Evolutionary conservation across 2,329 filamentous ascomycete species (phyloP).

Genomic region (Colletotrichum horii): DNA sequence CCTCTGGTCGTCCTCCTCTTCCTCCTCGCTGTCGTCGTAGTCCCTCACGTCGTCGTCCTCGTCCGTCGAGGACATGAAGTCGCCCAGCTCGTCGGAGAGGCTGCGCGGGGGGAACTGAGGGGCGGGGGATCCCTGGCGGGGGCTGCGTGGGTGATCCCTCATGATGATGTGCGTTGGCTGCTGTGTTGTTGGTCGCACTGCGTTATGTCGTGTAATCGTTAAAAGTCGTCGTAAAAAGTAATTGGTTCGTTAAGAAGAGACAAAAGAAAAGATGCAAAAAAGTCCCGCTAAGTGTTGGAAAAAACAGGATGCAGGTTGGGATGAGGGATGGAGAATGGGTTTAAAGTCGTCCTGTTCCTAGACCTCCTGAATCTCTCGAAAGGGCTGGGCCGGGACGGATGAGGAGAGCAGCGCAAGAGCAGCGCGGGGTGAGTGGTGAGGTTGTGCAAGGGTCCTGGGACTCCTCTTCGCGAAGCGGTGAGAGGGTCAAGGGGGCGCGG

Average conservation of each 20-base stretch:
- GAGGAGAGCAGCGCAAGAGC: background rate
- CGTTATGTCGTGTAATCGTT: background rate
- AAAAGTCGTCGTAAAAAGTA: background rate
- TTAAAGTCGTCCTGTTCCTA: background rate
- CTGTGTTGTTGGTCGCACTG: background rate
- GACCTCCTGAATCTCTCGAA: background rate
- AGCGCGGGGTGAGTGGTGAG: background rate
- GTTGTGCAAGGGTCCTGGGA: background rate
- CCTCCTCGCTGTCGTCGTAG: background rate
- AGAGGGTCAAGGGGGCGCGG: background rate
- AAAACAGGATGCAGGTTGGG: background rate
- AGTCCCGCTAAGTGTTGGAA: background rate
- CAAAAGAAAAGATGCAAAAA: background rate
- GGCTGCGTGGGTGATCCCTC: conserved; percentile 9
- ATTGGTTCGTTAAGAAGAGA: background rate
- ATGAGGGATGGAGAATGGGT: background rate
- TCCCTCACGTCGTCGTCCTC: conserved; percentile 2
- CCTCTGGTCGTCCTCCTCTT: background rate
- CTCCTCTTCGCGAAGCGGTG: background rate
- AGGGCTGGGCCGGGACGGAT: background rate
- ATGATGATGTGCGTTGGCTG: background rate
- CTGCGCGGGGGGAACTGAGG: background rate
- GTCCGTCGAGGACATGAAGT: conserved; percentile 10
- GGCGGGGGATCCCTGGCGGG: conserved; percentile 6
- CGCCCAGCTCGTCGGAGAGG: conserved; percentile 15